Conservation (phyloP, 2,329 filamentous ascomycete species). For the Trichoderma koningiopsis region DNA sequence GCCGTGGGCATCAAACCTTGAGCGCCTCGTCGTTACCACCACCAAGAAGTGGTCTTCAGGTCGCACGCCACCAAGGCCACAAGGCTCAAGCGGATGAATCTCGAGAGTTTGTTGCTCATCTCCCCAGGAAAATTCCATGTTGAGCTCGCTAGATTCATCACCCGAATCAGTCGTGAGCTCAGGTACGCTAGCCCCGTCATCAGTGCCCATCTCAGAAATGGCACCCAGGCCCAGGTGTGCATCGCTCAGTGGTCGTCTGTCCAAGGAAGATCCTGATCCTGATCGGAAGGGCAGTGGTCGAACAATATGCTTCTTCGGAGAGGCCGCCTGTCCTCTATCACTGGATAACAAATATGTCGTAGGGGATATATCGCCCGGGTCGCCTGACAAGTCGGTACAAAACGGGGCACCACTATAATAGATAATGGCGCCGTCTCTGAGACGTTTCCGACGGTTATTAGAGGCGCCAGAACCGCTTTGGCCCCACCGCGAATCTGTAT, state of each 20-base stretch:
- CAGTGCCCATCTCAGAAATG: constrained; percentile 37
- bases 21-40: constrained; percentile 54
- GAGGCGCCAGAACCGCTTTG: constrained; percentile 52
- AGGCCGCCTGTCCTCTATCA: constrained; percentile 39
- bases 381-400: constrained; percentile 76
- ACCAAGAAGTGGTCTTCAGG: constrained; percentile 67
- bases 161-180: constrained; percentile 41
- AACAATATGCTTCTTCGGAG: constrained; percentile 28
- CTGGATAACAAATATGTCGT: constrained; percentile 53
- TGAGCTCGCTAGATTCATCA: constrained; percentile 43
- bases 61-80: constrained; percentile 59
- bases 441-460: constrained; percentile 54
- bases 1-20: constrained; percentile 35
- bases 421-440: constrained; percentile 73
- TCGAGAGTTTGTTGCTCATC: constrained; percentile 44
- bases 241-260: constrained; percentile 54
- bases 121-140: constrained; percentile 52
- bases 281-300: constrained; percentile 42
- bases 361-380: constrained; percentile 54
- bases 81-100: constrained; percentile 53
- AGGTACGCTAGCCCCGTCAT: constrained; percentile 30
- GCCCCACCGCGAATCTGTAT: constrained; percentile 50
- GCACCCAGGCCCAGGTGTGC: constrained; percentile 27
- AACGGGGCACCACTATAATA: constrained; percentile 82
- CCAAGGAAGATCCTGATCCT: constrained; percentile 54